A percentile compares a stretch with the other conserved stretches of the same genome.
phyloP scores from a whole-genome alignment of 176 grass and related monocot genomes.

The Carex myosuroides region DNA sequence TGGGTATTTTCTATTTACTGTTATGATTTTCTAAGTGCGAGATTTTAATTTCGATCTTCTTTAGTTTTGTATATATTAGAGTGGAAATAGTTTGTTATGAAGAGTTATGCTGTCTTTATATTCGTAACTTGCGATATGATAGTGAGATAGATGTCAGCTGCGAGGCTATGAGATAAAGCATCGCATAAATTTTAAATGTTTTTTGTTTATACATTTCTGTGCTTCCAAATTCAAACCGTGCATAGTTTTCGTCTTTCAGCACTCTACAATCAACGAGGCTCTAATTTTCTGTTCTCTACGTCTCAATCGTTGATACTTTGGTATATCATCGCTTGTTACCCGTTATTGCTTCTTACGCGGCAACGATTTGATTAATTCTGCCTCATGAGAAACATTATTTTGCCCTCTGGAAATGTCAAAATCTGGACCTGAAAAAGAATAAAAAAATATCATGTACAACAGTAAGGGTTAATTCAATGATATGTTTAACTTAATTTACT shows the following conservation, averaged over 20 bases:
- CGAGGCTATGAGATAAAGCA: not conserved
- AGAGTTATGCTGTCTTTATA: not conserved
- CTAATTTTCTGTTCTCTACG: not conserved
- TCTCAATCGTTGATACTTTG: not conserved
- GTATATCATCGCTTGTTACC: not conserved
- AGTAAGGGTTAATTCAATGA: too few species aligned
- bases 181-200: not conserved
- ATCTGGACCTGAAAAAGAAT: too few species aligned
- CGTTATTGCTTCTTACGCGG: not conserved
- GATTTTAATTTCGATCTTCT: not conserved
- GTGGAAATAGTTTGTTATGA: not conserved
- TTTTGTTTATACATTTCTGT: not conserved
- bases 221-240: not conserved
- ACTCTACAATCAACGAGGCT: not conserved
- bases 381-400: too few species aligned
- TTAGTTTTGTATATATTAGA: not conserved
- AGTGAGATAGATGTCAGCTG: not conserved
- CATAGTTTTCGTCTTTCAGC: not conserved
- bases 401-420: too few species aligned
- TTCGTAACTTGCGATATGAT: not conserved
- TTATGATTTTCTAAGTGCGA: not conserved
- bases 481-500: not conserved
- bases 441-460: too few species aligned
- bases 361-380: not conserved
- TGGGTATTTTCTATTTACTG: not conserved